Evolutionary conservation across 345 rosid genomes (phyloP).

Genomic region (Eucalyptus lansdowneana): DNA sequence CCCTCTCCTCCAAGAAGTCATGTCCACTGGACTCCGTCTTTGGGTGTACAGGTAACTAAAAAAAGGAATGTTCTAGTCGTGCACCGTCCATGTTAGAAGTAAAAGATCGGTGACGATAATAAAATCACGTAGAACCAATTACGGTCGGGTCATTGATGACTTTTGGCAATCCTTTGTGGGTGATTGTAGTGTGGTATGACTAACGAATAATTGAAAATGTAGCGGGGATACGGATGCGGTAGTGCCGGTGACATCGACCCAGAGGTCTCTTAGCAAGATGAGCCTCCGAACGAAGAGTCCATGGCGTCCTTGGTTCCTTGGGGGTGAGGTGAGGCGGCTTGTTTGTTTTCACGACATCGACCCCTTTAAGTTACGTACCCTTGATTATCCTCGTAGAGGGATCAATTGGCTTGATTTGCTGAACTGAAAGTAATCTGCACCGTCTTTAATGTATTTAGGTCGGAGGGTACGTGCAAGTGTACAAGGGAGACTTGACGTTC

Average conservation of each 20-base stretch:
- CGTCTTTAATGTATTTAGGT: conserved; percentile 11
- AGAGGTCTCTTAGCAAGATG: conserved; percentile 53
- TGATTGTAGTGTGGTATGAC: not conserved
- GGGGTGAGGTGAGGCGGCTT: conserved; percentile 30
- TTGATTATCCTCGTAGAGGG: not conserved
- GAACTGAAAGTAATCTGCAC: not conserved
- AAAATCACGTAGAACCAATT: no score
- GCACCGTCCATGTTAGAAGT: not conserved
- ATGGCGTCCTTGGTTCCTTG: conserved; percentile 73
- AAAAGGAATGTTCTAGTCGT: not conserved
- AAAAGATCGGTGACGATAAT: no score
- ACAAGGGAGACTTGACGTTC: conserved; percentile 57
- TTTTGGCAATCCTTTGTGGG: not conserved
- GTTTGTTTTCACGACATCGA: not conserved
- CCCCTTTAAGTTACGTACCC: not conserved
- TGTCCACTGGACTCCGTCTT: conserved; percentile 44
- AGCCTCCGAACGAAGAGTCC: conserved; percentile 31
- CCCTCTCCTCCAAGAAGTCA: conserved; percentile 44
- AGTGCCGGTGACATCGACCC: conserved; percentile 74
- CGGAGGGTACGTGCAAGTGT: conserved; percentile 71
- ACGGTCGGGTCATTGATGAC: not conserved
- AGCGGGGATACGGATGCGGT: conserved; percentile 86
- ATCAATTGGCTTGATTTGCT: not conserved
- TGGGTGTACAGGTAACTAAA: conserved; percentile 54
- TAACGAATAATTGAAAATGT: not conserved